These are phyloP conservation scores for Pezicula radicicola DNA, from an alignment of 2,329 filamentous ascomycete genomes.

Conservation along the genomic window DNA sequence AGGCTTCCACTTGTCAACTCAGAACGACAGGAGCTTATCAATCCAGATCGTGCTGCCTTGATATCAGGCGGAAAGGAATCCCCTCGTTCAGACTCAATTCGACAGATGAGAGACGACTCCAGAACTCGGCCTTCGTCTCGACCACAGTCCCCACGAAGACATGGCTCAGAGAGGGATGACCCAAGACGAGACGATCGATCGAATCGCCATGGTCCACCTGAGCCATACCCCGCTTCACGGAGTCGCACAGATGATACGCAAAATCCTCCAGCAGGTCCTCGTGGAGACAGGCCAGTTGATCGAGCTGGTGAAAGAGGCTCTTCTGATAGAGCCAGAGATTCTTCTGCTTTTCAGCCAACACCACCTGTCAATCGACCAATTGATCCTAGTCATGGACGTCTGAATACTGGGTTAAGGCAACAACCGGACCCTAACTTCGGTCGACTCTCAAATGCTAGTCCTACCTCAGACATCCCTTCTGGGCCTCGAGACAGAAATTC, in stretches of 20 bases:
- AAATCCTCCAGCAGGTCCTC: constrained; percentile 28
- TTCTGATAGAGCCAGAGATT: constrained; percentile 39
- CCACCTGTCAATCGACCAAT: constrained; percentile 31
- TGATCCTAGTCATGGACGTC: constrained; percentile 48
- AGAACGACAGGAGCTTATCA: constrained; percentile 28
- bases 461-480: constrained; percentile 44
- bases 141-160: constrained; percentile 48
- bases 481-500: constrained; percentile 52
- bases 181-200: constrained; percentile 25
- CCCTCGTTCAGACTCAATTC: constrained; percentile 24
- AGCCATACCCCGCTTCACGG: constrained; percentile 16
- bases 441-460: constrained; percentile 51
- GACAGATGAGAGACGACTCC: constrained; percentile 26
- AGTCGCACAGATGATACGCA: constrained; percentile 20
- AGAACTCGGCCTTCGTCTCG: constrained; percentile 27
- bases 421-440: constrained; percentile 62
- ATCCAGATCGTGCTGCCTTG: constrained; percentile 29
- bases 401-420: constrained; percentile 27
- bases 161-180: constrained; percentile 36
- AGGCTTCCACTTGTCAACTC: constrained; percentile 19
- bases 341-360: constrained; percentile 33
- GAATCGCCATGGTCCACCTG: constrained; percentile 14
- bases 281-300: constrained; percentile 39
- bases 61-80: constrained; percentile 24
- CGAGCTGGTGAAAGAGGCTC: constrained; percentile 40